Evolutionary conservation across 441 rosid genomes (phyloP).

Genomic region (Dalechampia spathulata): DNA sequence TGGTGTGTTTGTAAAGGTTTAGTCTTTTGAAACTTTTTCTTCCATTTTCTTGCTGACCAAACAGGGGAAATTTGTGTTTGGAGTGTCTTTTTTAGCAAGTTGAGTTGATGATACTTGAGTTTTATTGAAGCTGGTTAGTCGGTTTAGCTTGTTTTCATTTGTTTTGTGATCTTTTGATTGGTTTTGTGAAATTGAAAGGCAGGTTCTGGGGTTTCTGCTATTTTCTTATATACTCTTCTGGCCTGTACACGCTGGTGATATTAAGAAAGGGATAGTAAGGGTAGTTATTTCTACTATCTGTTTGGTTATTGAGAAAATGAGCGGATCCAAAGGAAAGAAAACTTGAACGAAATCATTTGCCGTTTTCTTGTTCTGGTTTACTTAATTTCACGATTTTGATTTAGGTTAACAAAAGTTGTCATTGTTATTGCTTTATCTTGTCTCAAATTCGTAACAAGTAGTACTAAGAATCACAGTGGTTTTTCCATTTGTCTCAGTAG

Average conservation of each 20-base stretch:
- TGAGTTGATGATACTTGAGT: background rate
- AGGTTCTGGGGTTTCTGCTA: conserved; percentile 4
- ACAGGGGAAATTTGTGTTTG: background rate
- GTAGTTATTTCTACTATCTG: background rate
- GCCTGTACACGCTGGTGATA: background rate
- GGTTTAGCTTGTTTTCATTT: conserved; percentile 1
- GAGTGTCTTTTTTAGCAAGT: background rate
- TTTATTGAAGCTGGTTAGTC: background rate
- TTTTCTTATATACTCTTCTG: background rate
- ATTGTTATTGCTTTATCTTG: background rate
- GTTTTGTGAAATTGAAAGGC: background rate
- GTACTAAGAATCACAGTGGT: background rate
- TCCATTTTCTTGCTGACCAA: conserved; percentile 1
- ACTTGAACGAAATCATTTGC: background rate
- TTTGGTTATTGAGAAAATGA: background rate
- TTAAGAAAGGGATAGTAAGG: background rate
- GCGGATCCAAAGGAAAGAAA: background rate
- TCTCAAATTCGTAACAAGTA: too few relatives aligned
- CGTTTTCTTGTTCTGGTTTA: background rate
- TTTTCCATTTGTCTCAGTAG: background rate
- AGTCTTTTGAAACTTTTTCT: background rate
- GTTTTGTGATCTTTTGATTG: background rate
- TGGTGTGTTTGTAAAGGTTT: conserved; percentile 1
- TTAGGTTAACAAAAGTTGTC: background rate
- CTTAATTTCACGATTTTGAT: background rate